These are phyloP conservation scores for Hypoxylon lenormandii DNA, from an alignment of 495 filamentous ascomycete species.

Conservation along the genomic window DNA sequence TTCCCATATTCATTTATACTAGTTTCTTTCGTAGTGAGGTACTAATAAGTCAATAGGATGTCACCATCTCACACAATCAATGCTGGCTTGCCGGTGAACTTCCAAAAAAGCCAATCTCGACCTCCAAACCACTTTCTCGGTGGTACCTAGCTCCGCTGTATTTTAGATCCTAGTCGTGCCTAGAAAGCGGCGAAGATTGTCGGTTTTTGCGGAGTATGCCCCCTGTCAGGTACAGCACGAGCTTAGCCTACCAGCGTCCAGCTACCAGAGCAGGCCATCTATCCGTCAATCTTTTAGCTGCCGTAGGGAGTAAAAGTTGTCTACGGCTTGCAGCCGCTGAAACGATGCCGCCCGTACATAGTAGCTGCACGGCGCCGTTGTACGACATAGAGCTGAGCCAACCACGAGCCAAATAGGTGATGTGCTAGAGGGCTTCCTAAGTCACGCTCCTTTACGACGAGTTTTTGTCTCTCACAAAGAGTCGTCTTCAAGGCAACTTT, in stretches of 20 bases:
- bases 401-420: slow-evolving; percentile 7
- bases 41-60: slow-evolving; percentile 24
- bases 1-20: neutral
- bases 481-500: neutral
- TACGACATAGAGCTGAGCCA: slow-evolving; percentile 16
- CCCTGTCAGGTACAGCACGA: neutral
- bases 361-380: slow-evolving; percentile 13
- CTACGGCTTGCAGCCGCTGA: slow-evolving; percentile 16
- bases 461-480: slow-evolving; percentile 18
- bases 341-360: slow-evolving; percentile 13
- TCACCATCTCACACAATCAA: slow-evolving; percentile 38
- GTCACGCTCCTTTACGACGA: too few species aligned
- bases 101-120: slow-evolving; percentile 46
- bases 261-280: slow-evolving; percentile 26
- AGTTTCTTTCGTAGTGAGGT: slow-evolving; percentile 2
- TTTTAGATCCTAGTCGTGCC: slow-evolving; percentile 30
- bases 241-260: slow-evolving; percentile 11
- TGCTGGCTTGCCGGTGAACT: slow-evolving; percentile 36
- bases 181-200: slow-evolving; percentile 41
- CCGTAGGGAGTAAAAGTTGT: neutral
- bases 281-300: slow-evolving; percentile 28
- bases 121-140: slow-evolving; percentile 33
- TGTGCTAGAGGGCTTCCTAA: neutral
- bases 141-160: slow-evolving; percentile 38
- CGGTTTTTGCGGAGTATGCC: slow-evolving; percentile 46